Evolutionary conservation across 2,329 filamentous ascomycete genomes (phyloP).

Genomic region (Ascochyta rabiei): DNA sequence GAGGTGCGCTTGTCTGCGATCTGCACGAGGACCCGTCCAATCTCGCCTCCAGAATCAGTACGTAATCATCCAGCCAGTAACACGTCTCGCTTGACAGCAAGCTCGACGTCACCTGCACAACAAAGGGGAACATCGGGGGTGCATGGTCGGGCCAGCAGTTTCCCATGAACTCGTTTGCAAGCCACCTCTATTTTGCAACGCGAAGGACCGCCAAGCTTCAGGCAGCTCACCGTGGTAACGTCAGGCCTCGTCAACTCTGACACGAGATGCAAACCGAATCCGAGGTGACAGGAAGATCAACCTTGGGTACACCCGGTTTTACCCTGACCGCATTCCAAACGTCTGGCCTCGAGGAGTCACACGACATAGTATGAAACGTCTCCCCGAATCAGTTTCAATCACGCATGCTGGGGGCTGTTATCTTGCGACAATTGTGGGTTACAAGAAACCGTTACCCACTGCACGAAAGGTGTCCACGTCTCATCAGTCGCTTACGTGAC

Average conservation of each 20-base stretch:
- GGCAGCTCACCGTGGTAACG: not conserved
- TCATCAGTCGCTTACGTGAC: not conserved
- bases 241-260: slow-evolving; percentile 2
- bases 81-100: slow-evolving; percentile 1
- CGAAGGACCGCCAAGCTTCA: slow-evolving; percentile 6
- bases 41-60: slow-evolving; percentile 10
- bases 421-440: slow-evolving; percentile 2
- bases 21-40: slow-evolving; percentile 14
- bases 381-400: slow-evolving; percentile 8
- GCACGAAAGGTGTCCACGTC: slow-evolving; percentile 11
- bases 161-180: not conserved
- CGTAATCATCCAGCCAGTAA: slow-evolving; percentile 12
- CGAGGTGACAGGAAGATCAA: slow-evolving; percentile 1
- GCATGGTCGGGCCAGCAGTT: slow-evolving; percentile 1
- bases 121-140: slow-evolving; percentile 9
- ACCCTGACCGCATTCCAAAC: slow-evolving; percentile 11
- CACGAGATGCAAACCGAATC: slow-evolving; percentile 1
- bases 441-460: not conserved
- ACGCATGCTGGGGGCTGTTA: not conserved
- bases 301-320: slow-evolving; percentile 1
- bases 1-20: slow-evolving; percentile 1
- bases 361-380: slow-evolving; percentile 13
- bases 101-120: slow-evolving; percentile 13
- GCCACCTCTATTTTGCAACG: slow-evolving; percentile 5
- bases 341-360: slow-evolving; percentile 3